Conservation (phyloP, 805 yeast species). For the Candida endomychidarum region DNA sequence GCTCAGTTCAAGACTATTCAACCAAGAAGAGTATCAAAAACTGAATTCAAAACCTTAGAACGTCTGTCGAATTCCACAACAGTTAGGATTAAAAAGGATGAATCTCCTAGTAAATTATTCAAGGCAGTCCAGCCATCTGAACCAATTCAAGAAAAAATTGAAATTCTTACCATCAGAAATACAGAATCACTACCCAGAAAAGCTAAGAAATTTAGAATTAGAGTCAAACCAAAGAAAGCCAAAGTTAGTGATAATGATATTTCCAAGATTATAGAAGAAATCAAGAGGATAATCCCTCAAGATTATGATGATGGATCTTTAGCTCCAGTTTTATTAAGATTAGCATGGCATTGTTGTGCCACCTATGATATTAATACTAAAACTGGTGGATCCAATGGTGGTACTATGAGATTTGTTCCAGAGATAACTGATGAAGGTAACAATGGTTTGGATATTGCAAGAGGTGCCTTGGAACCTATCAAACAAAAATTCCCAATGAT, state of each 20-base stretch:
- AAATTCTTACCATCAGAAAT: slow-evolving; percentile 2
- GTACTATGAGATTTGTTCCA: slow-evolving; percentile 42
- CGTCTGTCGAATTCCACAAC: too few relatives aligned
- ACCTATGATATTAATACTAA: slow-evolving; percentile 60
- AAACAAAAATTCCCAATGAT: slow-evolving; percentile 58
- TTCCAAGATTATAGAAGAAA: slow-evolving; percentile 31
- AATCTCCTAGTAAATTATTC: slow-evolving; percentile 3
- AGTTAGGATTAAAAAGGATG: too few relatives aligned
- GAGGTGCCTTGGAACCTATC: slow-evolving; percentile 56
- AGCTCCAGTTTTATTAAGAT: slow-evolving; percentile 76
- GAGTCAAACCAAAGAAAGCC: slow-evolving; percentile 2
- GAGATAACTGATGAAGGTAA: slow-evolving; percentile 55
- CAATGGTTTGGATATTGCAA: slow-evolving; percentile 53
- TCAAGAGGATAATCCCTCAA: slow-evolving; percentile 30
- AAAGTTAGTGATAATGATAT: slow-evolving; percentile 7
- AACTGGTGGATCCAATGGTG: slow-evolving; percentile 70
- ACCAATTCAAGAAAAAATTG: slow-evolving; percentile 10
- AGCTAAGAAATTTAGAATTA: slow-evolving; percentile 3
- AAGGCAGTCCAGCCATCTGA: slow-evolving; percentile 17
- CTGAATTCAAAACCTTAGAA: not conserved
- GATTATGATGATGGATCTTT: slow-evolving; percentile 65
- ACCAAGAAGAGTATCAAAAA: too few relatives aligned
- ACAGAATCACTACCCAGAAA: slow-evolving; percentile 2
- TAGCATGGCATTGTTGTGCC: slow-evolving; percentile 89
- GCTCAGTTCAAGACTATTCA: too few relatives aligned